A percentile compares a stretch with the other conserved stretches of the same genome.
Conservation (phyloP, 805 yeast species). For the Pichia ethanolica region DNA sequence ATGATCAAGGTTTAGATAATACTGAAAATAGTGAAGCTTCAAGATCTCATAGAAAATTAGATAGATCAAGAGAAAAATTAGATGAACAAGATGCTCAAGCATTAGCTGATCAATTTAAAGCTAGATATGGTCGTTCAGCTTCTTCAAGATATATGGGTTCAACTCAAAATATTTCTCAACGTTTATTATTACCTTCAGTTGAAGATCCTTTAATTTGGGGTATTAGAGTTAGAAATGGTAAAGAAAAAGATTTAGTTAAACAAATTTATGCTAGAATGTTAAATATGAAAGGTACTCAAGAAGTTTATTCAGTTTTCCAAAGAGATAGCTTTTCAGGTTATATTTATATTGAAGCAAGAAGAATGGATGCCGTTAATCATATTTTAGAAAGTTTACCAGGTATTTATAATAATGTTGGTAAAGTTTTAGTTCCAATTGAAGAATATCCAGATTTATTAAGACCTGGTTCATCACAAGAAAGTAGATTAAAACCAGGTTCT, state of each 20-base stretch:
- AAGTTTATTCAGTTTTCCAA: constrained; percentile 84
- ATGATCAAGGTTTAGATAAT: constrained; percentile 39
- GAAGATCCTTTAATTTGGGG: constrained; percentile 97
- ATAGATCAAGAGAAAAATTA: constrained; percentile 69
- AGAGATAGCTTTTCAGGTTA: constrained; percentile 90
- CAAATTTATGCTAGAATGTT: constrained; percentile 77
- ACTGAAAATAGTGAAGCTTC: constrained; percentile 43
- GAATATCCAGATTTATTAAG: constrained; percentile 91
- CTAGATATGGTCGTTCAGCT: constrained; percentile 83
- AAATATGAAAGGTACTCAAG: constrained; percentile 72
- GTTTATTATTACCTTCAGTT: constrained; percentile 88
- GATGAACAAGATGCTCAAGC: constrained; percentile 94
- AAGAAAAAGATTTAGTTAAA: constrained; percentile 85
- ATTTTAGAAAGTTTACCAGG: constrained; percentile 88
- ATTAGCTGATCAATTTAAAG: constrained; percentile 85
- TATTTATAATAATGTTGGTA: constrained; percentile 51
- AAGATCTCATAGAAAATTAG: constrained; percentile 84
- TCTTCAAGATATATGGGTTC: constrained; percentile 76
- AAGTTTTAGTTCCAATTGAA: constrained; percentile 86
- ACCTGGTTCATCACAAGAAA: constrained; percentile 82
- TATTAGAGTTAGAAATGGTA: constrained; percentile 85
- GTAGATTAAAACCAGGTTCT: constrained; percentile 83
- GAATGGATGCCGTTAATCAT: constrained; percentile 82
- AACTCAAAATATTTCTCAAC: constrained; percentile 84
- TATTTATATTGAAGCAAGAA: constrained; percentile 89